Evolutionary conservation across 305 asterid genomes (phyloP).

Genomic region (Lippia alba): DNA sequence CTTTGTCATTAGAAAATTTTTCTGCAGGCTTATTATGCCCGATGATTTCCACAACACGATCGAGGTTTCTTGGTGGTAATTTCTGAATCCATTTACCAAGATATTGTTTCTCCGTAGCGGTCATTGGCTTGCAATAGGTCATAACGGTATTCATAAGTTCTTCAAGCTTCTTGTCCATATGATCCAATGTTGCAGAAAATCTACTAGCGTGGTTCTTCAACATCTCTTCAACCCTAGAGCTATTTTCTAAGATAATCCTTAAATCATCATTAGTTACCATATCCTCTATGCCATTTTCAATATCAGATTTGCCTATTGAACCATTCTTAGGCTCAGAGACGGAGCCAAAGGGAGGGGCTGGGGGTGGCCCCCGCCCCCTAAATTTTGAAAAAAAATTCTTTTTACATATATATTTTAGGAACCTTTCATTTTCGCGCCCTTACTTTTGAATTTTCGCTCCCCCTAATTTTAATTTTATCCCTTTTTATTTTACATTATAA

Average conservation of each 20-base stretch:
- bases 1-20: conserved; percentile 35
- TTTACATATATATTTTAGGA: too few relatives aligned
- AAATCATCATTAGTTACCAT: conserved; percentile 56
- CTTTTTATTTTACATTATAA: too few relatives aligned
- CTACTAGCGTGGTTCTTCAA: conserved; percentile 53
- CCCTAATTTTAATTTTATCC: too few relatives aligned
- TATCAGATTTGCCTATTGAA: conserved; percentile 18
- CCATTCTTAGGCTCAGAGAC: too few relatives aligned
- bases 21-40: conserved; percentile 37
- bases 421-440: too few relatives aligned
- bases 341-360: too few relatives aligned
- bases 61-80: conserved; percentile 63
- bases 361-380: too few relatives aligned
- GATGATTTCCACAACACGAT: conserved; percentile 63
- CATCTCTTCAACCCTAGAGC: conserved; percentile 59
- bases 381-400: too few relatives aligned
- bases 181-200: conserved; percentile 51
- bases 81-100: conserved; percentile 58
- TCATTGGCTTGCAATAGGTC: conserved; percentile 82
- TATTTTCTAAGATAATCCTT: conserved; percentile 53
- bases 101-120: conserved; percentile 58
- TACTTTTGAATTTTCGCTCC: too few relatives aligned
- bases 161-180: conserved; percentile 83
- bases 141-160: conserved; percentile 58
- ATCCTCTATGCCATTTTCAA: conserved; percentile 23